Evolutionary conservation across 1,139 yeast genomes (phyloP).

Genomic region (Candida sanyaensis): DNA sequence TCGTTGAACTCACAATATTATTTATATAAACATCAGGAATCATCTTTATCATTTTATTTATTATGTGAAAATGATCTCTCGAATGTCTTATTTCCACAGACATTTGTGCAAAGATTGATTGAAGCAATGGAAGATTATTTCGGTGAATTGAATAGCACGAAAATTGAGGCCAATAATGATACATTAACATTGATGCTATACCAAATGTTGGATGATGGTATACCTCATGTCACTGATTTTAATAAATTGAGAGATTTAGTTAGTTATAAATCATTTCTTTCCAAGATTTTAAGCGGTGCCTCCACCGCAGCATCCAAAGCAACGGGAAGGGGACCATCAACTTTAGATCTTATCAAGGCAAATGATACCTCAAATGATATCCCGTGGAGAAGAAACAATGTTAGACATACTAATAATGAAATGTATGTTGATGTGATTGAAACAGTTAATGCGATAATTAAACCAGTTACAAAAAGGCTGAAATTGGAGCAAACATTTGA

Average conservation of each 20-base stretch:
- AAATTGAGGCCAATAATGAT: slow-evolving; percentile 66
- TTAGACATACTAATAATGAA: slow-evolving; percentile 73
- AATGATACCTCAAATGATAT: slow-evolving; percentile 21
- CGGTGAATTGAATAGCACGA: slow-evolving; percentile 57
- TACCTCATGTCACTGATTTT: slow-evolving; percentile 71
- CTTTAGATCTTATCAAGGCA: slow-evolving; percentile 1
- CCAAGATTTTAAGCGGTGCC: slow-evolving; percentile 38
- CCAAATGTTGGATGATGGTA: slow-evolving; percentile 74
- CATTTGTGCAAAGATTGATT: slow-evolving; percentile 54
- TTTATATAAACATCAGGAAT: slow-evolving; percentile 7
- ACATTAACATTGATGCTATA: slow-evolving; percentile 53
- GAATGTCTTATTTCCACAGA: slow-evolving; percentile 56
- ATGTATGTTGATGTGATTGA: slow-evolving; percentile 79
- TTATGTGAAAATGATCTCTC: slow-evolving; percentile 13
- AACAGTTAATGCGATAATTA: slow-evolving; percentile 48
- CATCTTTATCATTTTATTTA: slow-evolving; percentile 10
- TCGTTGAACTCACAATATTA: slow-evolving; percentile 10
- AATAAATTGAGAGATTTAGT: slow-evolving; percentile 71
- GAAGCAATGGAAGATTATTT: slow-evolving; percentile 60
- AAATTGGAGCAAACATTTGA: slow-evolving; percentile 23
- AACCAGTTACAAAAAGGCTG: slow-evolving; percentile 21
- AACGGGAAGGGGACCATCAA: slow-evolving; percentile 11
- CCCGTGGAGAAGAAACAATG: slow-evolving; percentile 77
- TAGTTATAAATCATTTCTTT: slow-evolving; percentile 53
- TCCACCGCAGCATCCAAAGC: slow-evolving; percentile 31